Evolutionary conservation across 2,329 filamentous ascomycete species (phyloP).

Genomic region (Pezicula rhizophila): DNA sequence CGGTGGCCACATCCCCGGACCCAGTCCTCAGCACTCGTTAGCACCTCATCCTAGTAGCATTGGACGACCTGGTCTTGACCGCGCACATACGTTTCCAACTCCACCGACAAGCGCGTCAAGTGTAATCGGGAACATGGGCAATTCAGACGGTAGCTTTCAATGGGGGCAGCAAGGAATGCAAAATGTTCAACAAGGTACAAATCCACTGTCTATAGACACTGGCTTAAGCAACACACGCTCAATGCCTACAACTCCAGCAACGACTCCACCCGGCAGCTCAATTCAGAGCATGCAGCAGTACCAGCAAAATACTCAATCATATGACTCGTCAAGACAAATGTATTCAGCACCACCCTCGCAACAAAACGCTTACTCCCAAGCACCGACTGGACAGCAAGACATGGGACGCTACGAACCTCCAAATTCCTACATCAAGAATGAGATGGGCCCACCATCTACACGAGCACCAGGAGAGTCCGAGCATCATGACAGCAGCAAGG

Average conservation of each 20-base stretch:
- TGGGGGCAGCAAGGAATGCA: constrained; percentile 66
- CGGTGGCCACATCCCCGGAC: constrained; percentile 41
- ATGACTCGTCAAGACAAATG: constrained; percentile 72
- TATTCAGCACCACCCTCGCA: constrained; percentile 65
- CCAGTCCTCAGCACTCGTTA: constrained; percentile 43
- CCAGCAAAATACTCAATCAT: constrained; percentile 58
- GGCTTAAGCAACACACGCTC: constrained; percentile 72
- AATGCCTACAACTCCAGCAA: constrained; percentile 85
- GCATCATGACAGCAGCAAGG: constrained; percentile 55
- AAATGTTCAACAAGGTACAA: constrained; percentile 49
- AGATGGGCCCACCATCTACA: constrained; percentile 77
- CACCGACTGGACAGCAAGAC: constrained; percentile 53
- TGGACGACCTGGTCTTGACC: constrained; percentile 70
- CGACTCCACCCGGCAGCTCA: constrained; percentile 74
- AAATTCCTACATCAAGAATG: constrained; percentile 68
- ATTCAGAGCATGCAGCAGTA: constrained; percentile 78
- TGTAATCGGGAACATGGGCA: constrained; percentile 67
- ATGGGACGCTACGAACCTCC: constrained; percentile 61
- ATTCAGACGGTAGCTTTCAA: constrained; percentile 69
- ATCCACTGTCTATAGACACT: constrained; percentile 77
- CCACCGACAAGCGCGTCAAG: constrained; percentile 90
- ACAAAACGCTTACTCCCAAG: constrained; percentile 64
- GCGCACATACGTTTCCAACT: constrained; percentile 88
- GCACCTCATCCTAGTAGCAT: constrained; percentile 62
- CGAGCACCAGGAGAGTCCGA: constrained; percentile 53